phyloP scores from a whole-genome alignment of 176 grass and related monocot genomes.

The Ananas comosus region DNA sequence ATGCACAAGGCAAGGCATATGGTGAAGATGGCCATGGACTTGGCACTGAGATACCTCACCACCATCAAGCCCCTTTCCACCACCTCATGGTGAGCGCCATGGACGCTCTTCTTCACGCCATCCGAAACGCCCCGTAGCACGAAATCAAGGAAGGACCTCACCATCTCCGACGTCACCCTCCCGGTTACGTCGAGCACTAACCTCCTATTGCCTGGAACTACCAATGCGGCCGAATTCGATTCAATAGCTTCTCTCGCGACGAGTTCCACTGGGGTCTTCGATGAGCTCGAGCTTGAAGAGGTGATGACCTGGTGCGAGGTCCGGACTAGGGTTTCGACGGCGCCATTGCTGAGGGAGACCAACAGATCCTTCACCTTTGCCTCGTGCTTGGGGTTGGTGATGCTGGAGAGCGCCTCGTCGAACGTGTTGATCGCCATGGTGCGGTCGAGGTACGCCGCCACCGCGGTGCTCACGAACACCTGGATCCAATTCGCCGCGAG shows the following conservation, averaged over 20 bases:
- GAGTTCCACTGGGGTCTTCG: background rate
- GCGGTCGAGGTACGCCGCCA: conserved; percentile 56
- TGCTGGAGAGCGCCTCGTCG: conserved; percentile 23
- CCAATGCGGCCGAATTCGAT: conserved; percentile 43
- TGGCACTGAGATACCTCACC: conserved; percentile 50
- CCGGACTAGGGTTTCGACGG: conserved; percentile 62
- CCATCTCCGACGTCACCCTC: conserved; percentile 53
- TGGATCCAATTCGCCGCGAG: conserved; percentile 50
- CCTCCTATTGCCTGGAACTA: conserved; percentile 50
- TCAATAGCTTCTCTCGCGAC: background rate
- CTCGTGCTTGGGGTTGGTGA: conserved; percentile 55
- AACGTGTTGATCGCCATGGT: conserved; percentile 21
- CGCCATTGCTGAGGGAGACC: conserved; percentile 78
- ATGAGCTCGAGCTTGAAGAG: background rate
- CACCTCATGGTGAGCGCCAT: conserved; percentile 32
- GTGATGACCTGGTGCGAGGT: conserved; percentile 45
- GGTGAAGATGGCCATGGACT: conserved; percentile 62
- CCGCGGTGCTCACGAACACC: conserved; percentile 63
- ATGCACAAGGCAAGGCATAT: conserved; percentile 69
- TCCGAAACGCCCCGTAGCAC: conserved; percentile 30
- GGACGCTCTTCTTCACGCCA: conserved; percentile 42
- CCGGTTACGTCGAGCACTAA: conserved; percentile 79
- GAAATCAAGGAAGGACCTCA: conserved; percentile 79
- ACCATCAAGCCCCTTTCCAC: conserved; percentile 43
- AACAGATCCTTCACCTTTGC: conserved; percentile 70